Percentiles rank a stretch among this genome's conserved stretches.
These are phyloP conservation scores for Zostera marina DNA, from an alignment of 116 monocot species.

Conservation along the genomic window DNA sequence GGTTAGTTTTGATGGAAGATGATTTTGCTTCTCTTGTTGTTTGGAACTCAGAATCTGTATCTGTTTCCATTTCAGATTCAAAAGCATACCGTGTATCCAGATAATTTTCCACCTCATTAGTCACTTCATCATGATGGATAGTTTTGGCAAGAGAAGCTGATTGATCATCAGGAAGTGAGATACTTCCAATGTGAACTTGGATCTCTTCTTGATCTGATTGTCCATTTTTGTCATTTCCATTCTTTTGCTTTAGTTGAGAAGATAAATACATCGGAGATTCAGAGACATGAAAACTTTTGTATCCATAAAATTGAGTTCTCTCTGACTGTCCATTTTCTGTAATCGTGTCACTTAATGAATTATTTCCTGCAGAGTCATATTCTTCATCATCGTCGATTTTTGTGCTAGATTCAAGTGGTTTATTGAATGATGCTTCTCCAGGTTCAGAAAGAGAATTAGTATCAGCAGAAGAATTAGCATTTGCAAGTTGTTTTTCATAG, in stretches of 20 bases:
- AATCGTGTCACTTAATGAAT: constrained; percentile 13
- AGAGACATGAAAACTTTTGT: constrained; percentile 16
- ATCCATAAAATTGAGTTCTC: constrained; percentile 17
- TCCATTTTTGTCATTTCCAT: constrained; percentile 11
- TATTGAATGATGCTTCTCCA: constrained; percentile 21
- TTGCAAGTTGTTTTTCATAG: constrained; percentile 25
- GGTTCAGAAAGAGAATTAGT: constrained; percentile 12
- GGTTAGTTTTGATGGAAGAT: constrained; percentile 7
- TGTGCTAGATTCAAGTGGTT: constrained; percentile 1
- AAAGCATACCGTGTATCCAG: constrained; percentile 72
- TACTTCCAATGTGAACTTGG: constrained; percentile 12
- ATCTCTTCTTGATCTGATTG: constrained; percentile 11
- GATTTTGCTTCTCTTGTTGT: constrained; percentile 32
- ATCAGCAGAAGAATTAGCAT: constrained; percentile 22
- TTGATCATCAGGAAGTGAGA: neutral
- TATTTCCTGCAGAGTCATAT: constrained; percentile 10
- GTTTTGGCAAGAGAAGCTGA: constrained; percentile 6
- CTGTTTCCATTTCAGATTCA: constrained; percentile 75
- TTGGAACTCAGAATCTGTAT: constrained; percentile 68
- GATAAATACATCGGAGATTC: constrained; percentile 6
- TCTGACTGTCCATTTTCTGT: constrained; percentile 17
- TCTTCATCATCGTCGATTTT: neutral
- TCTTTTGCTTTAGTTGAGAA: constrained; percentile 11
- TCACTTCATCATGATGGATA: constrained; percentile 42
- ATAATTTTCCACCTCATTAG: constrained; percentile 68